phyloP scores from a whole-genome alignment of 2,329 filamentous ascomycete genomes.

The Epichloe aotearoae region DNA sequence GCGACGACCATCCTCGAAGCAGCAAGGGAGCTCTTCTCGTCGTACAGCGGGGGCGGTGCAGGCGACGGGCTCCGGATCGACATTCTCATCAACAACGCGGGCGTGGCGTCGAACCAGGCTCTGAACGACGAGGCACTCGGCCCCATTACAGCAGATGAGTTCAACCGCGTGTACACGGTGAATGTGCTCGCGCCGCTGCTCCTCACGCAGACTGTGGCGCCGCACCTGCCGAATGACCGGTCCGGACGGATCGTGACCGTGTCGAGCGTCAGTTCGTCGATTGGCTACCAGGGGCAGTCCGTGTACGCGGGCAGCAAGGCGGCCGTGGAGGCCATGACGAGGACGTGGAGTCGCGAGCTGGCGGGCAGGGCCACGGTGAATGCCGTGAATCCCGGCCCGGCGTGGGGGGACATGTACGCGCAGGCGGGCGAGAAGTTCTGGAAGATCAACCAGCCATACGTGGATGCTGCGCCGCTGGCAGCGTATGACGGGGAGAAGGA shows the following conservation, averaged over 20 bases:
- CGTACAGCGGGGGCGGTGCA: conserved; percentile 9
- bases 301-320: conserved; percentile 47
- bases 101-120: conserved; percentile 51
- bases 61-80: conserved; percentile 39
- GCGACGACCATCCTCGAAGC: conserved; percentile 17
- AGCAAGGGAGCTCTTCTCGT: conserved; percentile 14
- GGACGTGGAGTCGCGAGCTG: conserved; percentile 45
- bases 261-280: conserved; percentile 39
- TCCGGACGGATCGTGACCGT: conserved; percentile 43
- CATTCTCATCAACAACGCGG: conserved; percentile 82
- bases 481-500: conserved; percentile 20
- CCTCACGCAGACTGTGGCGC: conserved; percentile 58
- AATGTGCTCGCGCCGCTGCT: conserved; percentile 75
- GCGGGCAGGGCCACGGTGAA: conserved; percentile 40
- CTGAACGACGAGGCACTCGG: conserved; percentile 40
- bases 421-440: conserved; percentile 21
- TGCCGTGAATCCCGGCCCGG: conserved; percentile 43
- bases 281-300: conserved; percentile 40
- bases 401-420: conserved; percentile 38
- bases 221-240: conserved; percentile 57
- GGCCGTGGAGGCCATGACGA: conserved; percentile 45
- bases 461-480: conserved; percentile 22
- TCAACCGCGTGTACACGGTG: conserved; percentile 59
- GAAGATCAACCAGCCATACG: conserved; percentile 25
- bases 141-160: conserved; percentile 47